Evolutionary conservation across 2,329 filamentous ascomycete genomes (phyloP).

Genomic region (Xylariaceae sp.): DNA sequence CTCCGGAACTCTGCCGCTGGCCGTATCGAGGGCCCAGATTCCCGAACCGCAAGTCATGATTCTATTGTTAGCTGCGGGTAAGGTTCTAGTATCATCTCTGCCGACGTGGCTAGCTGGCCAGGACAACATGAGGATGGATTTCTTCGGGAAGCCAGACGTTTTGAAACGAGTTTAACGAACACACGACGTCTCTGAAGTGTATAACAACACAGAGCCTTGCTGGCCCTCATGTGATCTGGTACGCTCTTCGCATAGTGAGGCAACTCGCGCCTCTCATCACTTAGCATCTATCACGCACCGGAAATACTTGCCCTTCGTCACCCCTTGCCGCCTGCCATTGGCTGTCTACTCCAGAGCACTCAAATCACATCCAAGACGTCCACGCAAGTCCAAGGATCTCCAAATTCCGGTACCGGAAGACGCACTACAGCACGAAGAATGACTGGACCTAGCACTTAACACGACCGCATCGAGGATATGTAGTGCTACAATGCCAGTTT

Average conservation of each 20-base stretch:
- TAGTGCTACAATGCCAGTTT: slow-evolving; percentile 22
- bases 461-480: slow-evolving; percentile 17
- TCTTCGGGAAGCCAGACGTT: slow-evolving; percentile 6
- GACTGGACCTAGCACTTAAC: slow-evolving; percentile 18
- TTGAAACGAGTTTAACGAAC: slow-evolving; percentile 15
- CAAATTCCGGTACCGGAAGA: slow-evolving; percentile 16
- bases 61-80: slow-evolving; percentile 32
- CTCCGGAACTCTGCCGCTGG: slow-evolving; percentile 21
- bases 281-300: slow-evolving; percentile 5
- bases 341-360: slow-evolving; percentile 1
- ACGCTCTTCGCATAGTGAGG: slow-evolving; percentile 11
- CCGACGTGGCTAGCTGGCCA: slow-evolving; percentile 33
- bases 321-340: slow-evolving; percentile 8
- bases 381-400: slow-evolving; percentile 18
- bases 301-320: slow-evolving; percentile 1
- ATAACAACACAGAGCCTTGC: slow-evolving; percentile 24
- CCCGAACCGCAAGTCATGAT: slow-evolving; percentile 28
- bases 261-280: slow-evolving; percentile 18
- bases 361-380: slow-evolving; percentile 8
- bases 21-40: slow-evolving; percentile 25
- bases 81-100: slow-evolving; percentile 25
- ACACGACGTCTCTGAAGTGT: slow-evolving; percentile 17
- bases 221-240: slow-evolving; percentile 22
- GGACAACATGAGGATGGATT: slow-evolving; percentile 20
- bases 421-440: slow-evolving; percentile 13